Conservation (phyloP, 768 basidiomycete genomes). For the Chalciporus piperatus region DNA sequence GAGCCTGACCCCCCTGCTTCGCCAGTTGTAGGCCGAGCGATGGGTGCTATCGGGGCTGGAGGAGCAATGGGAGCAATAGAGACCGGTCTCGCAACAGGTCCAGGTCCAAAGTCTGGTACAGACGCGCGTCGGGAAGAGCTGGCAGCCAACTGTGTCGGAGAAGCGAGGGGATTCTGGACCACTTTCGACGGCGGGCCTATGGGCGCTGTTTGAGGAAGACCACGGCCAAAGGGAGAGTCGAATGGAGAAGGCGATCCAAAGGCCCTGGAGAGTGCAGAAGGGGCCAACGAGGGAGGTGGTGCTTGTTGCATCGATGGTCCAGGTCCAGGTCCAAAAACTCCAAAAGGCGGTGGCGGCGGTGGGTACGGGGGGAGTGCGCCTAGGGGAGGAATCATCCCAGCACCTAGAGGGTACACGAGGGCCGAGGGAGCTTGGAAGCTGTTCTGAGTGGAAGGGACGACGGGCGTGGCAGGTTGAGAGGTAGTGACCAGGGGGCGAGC, state of each 20-base stretch:
- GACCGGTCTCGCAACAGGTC: constrained; percentile 55
- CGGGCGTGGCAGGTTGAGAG: constrained; percentile 49
- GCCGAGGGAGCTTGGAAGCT: constrained; percentile 44
- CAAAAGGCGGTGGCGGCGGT: constrained; percentile 50
- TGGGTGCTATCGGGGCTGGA: constrained; percentile 65
- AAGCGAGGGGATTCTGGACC: constrained; percentile 33
- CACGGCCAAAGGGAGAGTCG: constrained; percentile 47
- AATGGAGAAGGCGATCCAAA: constrained; percentile 53
- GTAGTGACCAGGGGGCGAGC: constrained; percentile 34
- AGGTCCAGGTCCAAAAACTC: constrained; percentile 43
- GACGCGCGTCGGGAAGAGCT: constrained; percentile 49
- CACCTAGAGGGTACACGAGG: constrained; percentile 46
- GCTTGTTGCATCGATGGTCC: constrained; percentile 44
- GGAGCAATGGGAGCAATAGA: constrained; percentile 31
- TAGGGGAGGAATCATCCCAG: constrained; percentile 43
- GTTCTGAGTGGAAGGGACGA: constrained; percentile 26
- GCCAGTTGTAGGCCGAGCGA: constrained; percentile 47
- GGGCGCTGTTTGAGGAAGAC: constrained; percentile 42
- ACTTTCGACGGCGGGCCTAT: constrained; percentile 54
- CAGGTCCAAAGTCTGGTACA: constrained; percentile 44
- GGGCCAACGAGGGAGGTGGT: constrained; percentile 46
- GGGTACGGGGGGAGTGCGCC: constrained; percentile 52
- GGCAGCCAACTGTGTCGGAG: constrained; percentile 42
- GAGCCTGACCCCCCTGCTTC: constrained; percentile 51
- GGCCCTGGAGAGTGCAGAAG: constrained; percentile 52